phyloP scores from a whole-genome alignment of 2,329 filamentous ascomycete genomes.

The Capronia coronata region DNA sequence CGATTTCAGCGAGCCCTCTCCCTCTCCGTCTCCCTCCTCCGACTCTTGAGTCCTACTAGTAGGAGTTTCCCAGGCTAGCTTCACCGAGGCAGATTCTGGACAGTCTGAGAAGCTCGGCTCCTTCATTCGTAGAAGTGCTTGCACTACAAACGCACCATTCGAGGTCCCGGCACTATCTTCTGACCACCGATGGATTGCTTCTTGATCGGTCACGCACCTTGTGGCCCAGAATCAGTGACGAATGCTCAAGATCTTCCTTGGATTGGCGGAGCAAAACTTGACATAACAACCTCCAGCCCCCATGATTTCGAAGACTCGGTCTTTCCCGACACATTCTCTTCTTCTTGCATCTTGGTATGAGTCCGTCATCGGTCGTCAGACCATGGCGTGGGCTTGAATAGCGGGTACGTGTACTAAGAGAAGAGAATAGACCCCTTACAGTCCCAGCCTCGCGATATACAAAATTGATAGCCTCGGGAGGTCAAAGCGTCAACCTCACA shows the following conservation, averaged over 20 bases:
- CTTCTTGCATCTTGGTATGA: neutral
- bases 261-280: neutral
- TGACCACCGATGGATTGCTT: neutral
- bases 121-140: too few relatives aligned
- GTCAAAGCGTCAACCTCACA: neutral
- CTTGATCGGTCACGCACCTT: neutral
- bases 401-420: neutral
- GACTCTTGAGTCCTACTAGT: too few relatives aligned
- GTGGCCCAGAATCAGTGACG: neutral
- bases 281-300: neutral
- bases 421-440: neutral
- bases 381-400: neutral
- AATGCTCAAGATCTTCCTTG: neutral
- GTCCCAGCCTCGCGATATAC: conserved; percentile 1
- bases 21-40: too few relatives aligned
- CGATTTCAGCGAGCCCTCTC: too few relatives aligned
- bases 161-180: neutral
- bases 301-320: neutral
- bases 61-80: too few relatives aligned
- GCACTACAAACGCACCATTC: too few relatives aligned
- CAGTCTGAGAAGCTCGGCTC: too few relatives aligned
- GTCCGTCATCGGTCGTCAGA: neutral
- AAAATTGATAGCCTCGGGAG: neutral
- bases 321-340: neutral
- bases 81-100: too few relatives aligned